These are phyloP conservation scores for Schoenoplectus triqueter DNA, from an alignment of 202 grass and related monocot genomes.

Conservation along the genomic window DNA sequence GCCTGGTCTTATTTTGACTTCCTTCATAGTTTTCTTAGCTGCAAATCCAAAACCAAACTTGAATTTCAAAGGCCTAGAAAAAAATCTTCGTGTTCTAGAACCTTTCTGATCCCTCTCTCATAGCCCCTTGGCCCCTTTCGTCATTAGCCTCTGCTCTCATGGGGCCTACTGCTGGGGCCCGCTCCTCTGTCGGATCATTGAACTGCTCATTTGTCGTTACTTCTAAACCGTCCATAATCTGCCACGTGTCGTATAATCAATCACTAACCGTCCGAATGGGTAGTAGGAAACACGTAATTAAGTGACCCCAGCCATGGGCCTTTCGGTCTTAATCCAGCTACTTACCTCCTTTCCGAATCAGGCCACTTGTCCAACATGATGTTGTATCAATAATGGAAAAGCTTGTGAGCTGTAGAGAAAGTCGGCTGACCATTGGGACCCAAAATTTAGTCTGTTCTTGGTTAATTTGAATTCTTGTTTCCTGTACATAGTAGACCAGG, in stretches of 20 bases:
- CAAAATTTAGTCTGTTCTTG: too few relatives aligned
- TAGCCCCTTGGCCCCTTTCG: background rate
- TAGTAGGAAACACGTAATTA: too few relatives aligned
- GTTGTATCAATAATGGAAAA: too few relatives aligned
- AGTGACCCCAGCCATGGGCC: too few relatives aligned
- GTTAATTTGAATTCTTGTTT: too few relatives aligned
- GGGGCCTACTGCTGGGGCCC: background rate
- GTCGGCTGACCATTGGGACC: too few relatives aligned
- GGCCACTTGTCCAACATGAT: too few relatives aligned
- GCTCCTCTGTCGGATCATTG: background rate
- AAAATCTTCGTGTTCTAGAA: conserved; percentile 31
- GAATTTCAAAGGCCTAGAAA: conserved; percentile 30
- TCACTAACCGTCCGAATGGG: background rate
- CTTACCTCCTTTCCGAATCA: too few relatives aligned
- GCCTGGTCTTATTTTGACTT: background rate
- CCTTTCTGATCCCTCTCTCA: background rate
- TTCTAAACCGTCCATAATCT: background rate
- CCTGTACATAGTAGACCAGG: too few relatives aligned
- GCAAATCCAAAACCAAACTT: conserved; percentile 13
- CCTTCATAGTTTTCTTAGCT: background rate
- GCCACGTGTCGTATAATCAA: conserved; percentile 18
- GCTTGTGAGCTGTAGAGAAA: too few relatives aligned
- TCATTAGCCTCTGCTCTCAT: background rate
- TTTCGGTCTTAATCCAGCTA: too few relatives aligned
- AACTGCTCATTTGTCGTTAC: background rate